phyloP scores from a whole-genome alignment of 495 filamentous ascomycete genomes.

The Platismatia glauca region DNA sequence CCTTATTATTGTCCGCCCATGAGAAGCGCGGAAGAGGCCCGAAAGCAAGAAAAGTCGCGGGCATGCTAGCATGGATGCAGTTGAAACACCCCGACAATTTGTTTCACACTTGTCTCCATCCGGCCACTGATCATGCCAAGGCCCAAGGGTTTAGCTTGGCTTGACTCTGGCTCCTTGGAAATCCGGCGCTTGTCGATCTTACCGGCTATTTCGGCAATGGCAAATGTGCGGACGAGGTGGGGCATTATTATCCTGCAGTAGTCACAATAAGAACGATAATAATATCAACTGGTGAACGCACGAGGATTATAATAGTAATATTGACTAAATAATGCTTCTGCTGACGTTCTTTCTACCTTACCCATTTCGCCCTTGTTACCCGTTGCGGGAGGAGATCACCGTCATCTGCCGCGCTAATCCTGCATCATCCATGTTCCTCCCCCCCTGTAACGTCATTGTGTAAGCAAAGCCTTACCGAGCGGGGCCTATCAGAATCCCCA shows the following conservation, averaged over 20 bases:
- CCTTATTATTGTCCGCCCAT: not conserved
- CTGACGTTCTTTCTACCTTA: not conserved
- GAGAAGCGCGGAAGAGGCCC: not conserved
- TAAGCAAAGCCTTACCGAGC: not conserved
- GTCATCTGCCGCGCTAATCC: not conserved
- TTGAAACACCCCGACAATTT: not conserved
- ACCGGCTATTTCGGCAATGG: too few relatives aligned
- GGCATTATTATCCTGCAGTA: too few relatives aligned
- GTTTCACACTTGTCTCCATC: slow-evolving; percentile 2
- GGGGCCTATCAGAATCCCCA: not conserved
- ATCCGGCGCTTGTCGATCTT: too few relatives aligned
- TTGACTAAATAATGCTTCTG: not conserved
- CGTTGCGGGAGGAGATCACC: slow-evolving; percentile 15
- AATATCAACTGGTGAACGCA: not conserved
- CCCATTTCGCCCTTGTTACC: slow-evolving; percentile 7
- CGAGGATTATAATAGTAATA: not conserved
- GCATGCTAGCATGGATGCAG: not conserved
- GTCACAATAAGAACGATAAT: too few relatives aligned
- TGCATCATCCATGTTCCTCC: not conserved
- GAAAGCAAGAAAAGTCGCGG: not conserved
- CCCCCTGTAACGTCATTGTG: not conserved
- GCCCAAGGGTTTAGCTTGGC: too few relatives aligned
- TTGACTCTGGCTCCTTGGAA: too few relatives aligned
- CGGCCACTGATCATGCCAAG: too few relatives aligned
- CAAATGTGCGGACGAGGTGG: too few relatives aligned